A percentile compares a stretch with the other conserved stretches of the same genome.
These are phyloP conservation scores for Phytophthora fragariae DNA, from an alignment of 352 stramenopile species.

Conservation along the genomic window DNA sequence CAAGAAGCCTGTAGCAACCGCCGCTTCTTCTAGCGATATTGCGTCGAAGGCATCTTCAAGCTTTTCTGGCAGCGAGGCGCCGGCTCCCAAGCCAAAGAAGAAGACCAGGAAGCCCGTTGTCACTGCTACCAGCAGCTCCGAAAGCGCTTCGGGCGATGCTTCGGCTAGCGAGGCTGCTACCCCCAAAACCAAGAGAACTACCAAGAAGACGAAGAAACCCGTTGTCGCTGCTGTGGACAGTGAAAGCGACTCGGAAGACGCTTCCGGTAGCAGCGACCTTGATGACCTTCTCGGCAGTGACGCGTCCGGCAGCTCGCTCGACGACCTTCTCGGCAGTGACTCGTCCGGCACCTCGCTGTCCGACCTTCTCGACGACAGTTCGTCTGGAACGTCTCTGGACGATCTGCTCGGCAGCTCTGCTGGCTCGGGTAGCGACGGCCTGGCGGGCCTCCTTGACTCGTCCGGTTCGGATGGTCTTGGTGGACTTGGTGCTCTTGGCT, in stretches of 20 bases:
- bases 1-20: constrained; percentile 11
- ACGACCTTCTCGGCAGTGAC: constrained; percentile 11
- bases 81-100: background rate
- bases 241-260: background rate
- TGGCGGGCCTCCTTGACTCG: constrained; percentile 3
- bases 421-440: constrained; percentile 21
- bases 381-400: constrained; percentile 6
- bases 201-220: too few relatives aligned
- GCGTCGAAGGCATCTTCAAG: background rate
- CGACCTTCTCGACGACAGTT: background rate
- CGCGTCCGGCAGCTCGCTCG: constrained; percentile 6
- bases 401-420: constrained; percentile 21
- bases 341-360: background rate
- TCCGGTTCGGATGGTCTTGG: constrained; percentile 1
- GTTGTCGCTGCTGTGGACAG: too few relatives aligned
- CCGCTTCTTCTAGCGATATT: background rate
- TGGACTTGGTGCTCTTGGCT: background rate
- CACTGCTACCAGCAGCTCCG: constrained; percentile 1
- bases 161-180: background rate
- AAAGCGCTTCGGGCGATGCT: background rate
- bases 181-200: too few relatives aligned
- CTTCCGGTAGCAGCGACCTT: constrained; percentile 11
- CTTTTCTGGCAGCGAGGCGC: constrained; percentile 4
- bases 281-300: constrained; percentile 12
- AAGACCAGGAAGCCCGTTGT: constrained; percentile 9